Evolutionary conservation across 2,329 filamentous ascomycete genomes (phyloP), one percentile per base, ranked within the genome.

Genomic region (Thielaviopsis populi): DNA sequence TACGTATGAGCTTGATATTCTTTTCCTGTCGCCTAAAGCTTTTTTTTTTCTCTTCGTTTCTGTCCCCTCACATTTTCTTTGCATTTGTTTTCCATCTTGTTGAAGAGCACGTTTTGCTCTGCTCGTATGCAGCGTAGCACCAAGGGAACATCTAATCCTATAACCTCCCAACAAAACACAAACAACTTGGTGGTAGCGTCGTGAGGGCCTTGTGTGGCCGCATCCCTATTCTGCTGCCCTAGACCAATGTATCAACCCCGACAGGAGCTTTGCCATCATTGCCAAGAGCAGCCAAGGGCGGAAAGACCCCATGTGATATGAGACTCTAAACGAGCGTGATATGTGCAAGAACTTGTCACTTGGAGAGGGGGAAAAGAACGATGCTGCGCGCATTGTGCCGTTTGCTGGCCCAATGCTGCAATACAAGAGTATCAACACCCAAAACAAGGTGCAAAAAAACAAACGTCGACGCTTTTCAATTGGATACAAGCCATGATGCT

Each of bases 401-500:
- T 56, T 56, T 56, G 27, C 13, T 17, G 8, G 17, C 17, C n/a
- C 50, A 56, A 27, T 19, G 17, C 6, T 56, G 50, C 33, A 37
- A 37, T 37, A 37, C 33, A 37, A 37, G 3, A 56, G 24, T 33
- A 22, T 33, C 50, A 11, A 10, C 50, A 50, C 11, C 24, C 46
- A 50, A 33, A 33, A 48, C 17, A 5, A 40, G 40, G 7, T 19
- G 15, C 24, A 37, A n/a, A 8, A 27, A 19, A 15, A 27, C 11
- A 15, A 40, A 22, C 33, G 33, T 37, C 33, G 4, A 27, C 15
- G 10, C 17, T 37, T 22, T 30, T 54, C 13, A 33, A 7, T n/a
- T 8, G 43, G 40, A 58, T 33, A 59, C 50, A 62, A 40, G 40
- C 33, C 46, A 62, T 19, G 48, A 40, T 54, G 37, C 59, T 50